phyloP scores from a whole-genome alignment of 2,329 filamentous ascomycete species.

The Thelonectria rubi region DNA sequence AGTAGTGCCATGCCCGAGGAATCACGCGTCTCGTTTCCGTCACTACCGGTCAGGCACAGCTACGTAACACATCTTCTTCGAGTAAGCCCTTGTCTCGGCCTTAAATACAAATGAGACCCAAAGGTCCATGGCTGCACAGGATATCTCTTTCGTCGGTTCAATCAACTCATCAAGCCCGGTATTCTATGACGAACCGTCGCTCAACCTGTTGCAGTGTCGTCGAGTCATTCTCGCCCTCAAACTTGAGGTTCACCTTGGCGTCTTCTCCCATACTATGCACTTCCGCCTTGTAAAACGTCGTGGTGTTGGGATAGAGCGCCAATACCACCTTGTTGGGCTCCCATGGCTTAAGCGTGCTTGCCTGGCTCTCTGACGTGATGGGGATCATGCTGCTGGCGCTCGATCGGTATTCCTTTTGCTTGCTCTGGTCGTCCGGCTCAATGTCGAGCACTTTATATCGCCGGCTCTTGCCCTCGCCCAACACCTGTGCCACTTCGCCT shows the following conservation, averaged over 20 bases:
- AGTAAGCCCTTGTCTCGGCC: neutral
- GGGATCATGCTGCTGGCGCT: slow-evolving; percentile 80
- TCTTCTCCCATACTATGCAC: slow-evolving; percentile 74
- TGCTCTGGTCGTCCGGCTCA: slow-evolving; percentile 75
- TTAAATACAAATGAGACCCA: neutral
- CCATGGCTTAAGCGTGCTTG: slow-evolving; percentile 64
- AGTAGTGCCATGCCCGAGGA: neutral
- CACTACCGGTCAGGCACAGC: neutral
- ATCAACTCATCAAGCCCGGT: slow-evolving; percentile 54
- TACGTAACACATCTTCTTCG: neutral
- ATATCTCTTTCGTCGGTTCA: no score
- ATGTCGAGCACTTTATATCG: slow-evolving; percentile 84
- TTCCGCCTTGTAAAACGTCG: slow-evolving; percentile 85
- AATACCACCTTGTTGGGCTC: slow-evolving; percentile 77
- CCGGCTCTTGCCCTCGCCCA: slow-evolving; percentile 79
- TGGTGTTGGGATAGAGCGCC: slow-evolving; percentile 83
- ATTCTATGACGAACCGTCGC: slow-evolving; percentile 79
- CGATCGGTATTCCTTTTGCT: slow-evolving; percentile 74
- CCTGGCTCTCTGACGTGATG: slow-evolving; percentile 67
- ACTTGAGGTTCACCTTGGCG: slow-evolving; percentile 71
- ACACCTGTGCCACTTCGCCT: slow-evolving; percentile 78
- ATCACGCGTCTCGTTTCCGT: neutral
- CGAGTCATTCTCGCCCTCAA: slow-evolving; percentile 80
- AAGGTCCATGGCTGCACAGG: no score
- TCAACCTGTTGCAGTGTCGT: slow-evolving; percentile 80